Evolutionary conservation across 1,139 yeast genomes (phyloP).

Genomic region (Candida sojae): DNA sequence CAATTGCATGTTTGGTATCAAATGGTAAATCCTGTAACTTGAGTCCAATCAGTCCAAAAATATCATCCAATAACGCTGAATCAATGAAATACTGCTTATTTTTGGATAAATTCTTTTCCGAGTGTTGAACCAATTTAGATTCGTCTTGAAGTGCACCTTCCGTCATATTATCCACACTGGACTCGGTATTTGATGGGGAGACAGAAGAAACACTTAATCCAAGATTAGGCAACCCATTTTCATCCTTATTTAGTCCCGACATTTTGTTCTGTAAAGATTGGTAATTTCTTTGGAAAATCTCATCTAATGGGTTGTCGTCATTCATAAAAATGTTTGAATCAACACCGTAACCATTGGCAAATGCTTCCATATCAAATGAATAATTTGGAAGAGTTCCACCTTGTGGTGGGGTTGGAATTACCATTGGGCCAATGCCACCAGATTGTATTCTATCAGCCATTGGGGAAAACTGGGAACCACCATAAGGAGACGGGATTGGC

Average conservation of each 20-base stretch:
- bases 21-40: constrained; percentile 16
- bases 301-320: constrained; percentile 44
- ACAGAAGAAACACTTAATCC: constrained; percentile 23
- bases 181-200: constrained; percentile 43
- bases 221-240: constrained; percentile 4
- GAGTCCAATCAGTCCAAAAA: constrained; percentile 16
- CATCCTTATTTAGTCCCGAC: not conserved
- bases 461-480: constrained; percentile 14
- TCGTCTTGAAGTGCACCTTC: constrained; percentile 11
- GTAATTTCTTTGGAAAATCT: constrained; percentile 24
- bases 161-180: constrained; percentile 17
- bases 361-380: not conserved
- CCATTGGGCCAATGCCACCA: not conserved
- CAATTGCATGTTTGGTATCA: constrained; percentile 22
- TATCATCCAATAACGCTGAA: constrained; percentile 15
- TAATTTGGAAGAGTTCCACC: not conserved
- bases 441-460: constrained; percentile 6
- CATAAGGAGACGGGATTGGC: constrained; percentile 15
- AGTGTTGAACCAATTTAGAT: constrained; percentile 19
- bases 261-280: constrained; percentile 8
- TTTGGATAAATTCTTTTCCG: constrained; percentile 22
- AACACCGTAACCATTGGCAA: constrained; percentile 10
- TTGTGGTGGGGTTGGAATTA: not conserved
- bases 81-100: constrained; percentile 34
- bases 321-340: constrained; percentile 39